phyloP scores from a whole-genome alignment of 2,329 filamentous ascomycete genomes.

The Penicillium sp. region DNA sequence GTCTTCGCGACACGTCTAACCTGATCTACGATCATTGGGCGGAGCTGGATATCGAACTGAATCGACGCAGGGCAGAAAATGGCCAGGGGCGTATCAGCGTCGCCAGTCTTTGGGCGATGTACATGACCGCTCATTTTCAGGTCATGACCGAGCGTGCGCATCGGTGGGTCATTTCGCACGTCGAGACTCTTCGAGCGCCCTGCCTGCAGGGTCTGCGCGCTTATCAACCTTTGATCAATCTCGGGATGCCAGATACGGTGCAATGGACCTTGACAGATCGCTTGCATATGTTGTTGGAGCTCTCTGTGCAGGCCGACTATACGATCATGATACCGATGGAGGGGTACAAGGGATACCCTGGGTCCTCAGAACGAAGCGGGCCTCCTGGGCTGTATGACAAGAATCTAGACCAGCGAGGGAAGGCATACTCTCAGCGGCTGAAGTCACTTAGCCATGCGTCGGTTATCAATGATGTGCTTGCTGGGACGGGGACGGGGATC shows the following conservation, averaged over 20 bases:
- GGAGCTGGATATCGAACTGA: conserved; percentile 16
- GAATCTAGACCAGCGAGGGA: conserved; percentile 1
- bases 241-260: conserved; percentile 4
- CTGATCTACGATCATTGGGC: conserved; percentile 21
- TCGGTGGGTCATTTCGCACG: conserved; percentile 22
- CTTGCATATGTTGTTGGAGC: conserved; percentile 15
- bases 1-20: conserved; percentile 28
- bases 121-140: conserved; percentile 22
- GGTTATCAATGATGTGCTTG: background rate
- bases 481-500: background rate
- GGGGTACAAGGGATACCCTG: conserved; percentile 22
- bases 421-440: conserved; percentile 9
- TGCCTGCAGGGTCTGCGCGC: conserved; percentile 10
- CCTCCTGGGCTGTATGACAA: conserved; percentile 1
- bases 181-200: conserved; percentile 14
- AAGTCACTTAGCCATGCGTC: conserved; percentile 9
- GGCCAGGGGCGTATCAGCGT: conserved; percentile 13
- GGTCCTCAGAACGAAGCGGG: background rate
- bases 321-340: conserved; percentile 26
- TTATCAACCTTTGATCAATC: conserved; percentile 2
- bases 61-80: conserved; percentile 8
- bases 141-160: conserved; percentile 25
- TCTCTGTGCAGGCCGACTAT: conserved; percentile 19
- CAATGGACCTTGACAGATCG: conserved; percentile 16
- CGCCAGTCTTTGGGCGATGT: conserved; percentile 22